A percentile compares a stretch with the other conserved stretches of the same genome.
phyloP scores from a whole-genome alignment of 371 early-diverging fungal genomes.

The Syncephalastrum racemosum region DNA sequence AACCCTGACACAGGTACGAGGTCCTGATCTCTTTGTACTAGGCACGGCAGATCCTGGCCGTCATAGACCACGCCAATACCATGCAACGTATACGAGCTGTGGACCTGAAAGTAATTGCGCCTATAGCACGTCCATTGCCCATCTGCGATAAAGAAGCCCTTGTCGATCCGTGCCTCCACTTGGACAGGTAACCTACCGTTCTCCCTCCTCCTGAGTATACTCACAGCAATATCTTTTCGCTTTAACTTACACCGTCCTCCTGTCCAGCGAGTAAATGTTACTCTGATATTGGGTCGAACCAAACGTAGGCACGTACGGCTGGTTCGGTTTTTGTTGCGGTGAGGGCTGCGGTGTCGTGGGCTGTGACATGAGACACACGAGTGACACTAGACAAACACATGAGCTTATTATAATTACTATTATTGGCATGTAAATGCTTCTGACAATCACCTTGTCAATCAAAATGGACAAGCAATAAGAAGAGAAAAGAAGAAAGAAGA shows the following conservation, averaged over 20 bases:
- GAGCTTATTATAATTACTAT: too few species aligned
- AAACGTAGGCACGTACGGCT: conserved; percentile 49
- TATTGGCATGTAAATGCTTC: too few species aligned
- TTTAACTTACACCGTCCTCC: conserved; percentile 28
- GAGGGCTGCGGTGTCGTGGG: conserved; percentile 20
- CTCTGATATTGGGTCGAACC: conserved; percentile 60
- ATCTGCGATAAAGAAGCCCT: conserved; percentile 78
- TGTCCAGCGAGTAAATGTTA: conserved; percentile 61
- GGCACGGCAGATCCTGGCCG: conserved; percentile 54
- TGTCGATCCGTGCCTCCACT: conserved; percentile 66
- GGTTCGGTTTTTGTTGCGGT: conserved; percentile 2
- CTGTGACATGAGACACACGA: conserved; percentile 26
- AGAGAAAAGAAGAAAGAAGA: too few species aligned
- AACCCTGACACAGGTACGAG: conserved; percentile 49
- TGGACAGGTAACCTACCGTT: conserved; percentile 38
- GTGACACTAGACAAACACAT: too few species aligned
- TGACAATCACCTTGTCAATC: too few species aligned
- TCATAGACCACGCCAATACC: conserved; percentile 47
- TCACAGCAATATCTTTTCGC: conserved; percentile 2
- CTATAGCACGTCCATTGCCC: conserved; percentile 92
- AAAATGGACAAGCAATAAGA: too few species aligned
- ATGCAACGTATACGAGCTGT: conserved; percentile 63
- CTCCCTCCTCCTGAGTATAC: background rate
- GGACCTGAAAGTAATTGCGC: conserved; percentile 89
- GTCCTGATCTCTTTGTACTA: conserved; percentile 41